Base-by-base conservation (phyloP, 257 asterid genomes). In the Salvia miltiorrhiza region DNA sequence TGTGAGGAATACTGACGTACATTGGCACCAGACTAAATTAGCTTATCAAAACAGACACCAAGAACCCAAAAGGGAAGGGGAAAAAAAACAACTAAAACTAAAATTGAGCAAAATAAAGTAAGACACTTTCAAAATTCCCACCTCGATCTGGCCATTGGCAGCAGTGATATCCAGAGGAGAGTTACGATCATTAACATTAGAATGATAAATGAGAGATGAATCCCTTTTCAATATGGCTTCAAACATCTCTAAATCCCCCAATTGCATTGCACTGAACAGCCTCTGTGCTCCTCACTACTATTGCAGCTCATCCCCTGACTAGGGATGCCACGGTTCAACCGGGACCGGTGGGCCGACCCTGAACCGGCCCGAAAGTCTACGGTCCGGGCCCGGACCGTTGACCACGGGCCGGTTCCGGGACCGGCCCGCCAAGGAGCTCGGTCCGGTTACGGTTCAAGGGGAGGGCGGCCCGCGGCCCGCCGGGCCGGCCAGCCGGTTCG, bases 101-200 rank as follows among this genome's bases (percentile, higher is more conserved):
- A 50, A 48, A 61, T 9, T 0, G 21, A 26, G 21, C 65, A n/a
- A 43, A 23, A 49, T 43, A 30, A 60, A 30, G 30, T 30, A 43
- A 4, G 53, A 47, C 52, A 64, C 14, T 45, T 60, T 30, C 55
- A 68, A 70, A 60, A 71, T 74, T 44, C 82, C 26, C 32, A 90
- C 99, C 99, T 91, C 97, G 96, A 84, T 89, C 88, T 84, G 99
- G 72, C 95, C 97, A 83, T 87, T 86, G 74, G 97, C 99, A 62
- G 99, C 96, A 32, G 99, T 97, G 28, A 94, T 83, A 81, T 94
- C 97, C 81, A 91, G 59, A 77, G 87, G 78, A 7, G 97, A 85
- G 85, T 84, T 84, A 23, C 92, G 89, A 84, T 90, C 96, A 73
- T 87, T 84, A 10, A 77, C 84, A 0, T 93, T 85, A 41, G 78